Percentiles rank a stretch among this genome's conserved stretches.
phyloP scores from a whole-genome alignment of 1,284 basidiomycete genomes.

The Papiliotrema fonsecae region DNA sequence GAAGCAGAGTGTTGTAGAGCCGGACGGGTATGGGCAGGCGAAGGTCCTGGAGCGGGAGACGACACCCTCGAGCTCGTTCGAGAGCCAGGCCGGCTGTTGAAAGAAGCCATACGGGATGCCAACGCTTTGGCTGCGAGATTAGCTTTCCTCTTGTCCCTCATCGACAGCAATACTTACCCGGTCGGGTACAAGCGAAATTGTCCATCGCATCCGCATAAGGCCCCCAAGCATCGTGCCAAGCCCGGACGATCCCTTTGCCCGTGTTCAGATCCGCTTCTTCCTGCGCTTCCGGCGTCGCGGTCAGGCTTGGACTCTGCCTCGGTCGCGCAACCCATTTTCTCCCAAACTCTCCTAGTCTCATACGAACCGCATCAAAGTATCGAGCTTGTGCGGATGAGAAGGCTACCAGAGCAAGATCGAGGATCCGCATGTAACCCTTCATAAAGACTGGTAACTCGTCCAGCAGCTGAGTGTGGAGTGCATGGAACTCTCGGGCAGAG shows the following conservation, averaged over 20 bases:
- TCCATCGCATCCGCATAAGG: conserved; percentile 34
- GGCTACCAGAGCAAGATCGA: conserved; percentile 36
- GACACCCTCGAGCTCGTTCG: conserved; percentile 10
- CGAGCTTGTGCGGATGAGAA: conserved; percentile 38
- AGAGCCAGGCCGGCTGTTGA: conserved; percentile 14
- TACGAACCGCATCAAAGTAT: conserved; percentile 26
- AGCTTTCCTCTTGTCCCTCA: neutral
- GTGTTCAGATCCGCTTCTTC: conserved; percentile 4
- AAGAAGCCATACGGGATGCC: conserved; percentile 9
- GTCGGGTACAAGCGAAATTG: conserved; percentile 27
- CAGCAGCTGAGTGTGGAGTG: conserved; percentile 46
- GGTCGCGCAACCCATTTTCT: conserved; percentile 17
- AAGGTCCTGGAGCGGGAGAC: neutral
- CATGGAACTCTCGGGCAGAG: conserved; percentile 44
- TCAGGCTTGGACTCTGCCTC: neutral
- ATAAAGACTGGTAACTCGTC: conserved; percentile 46
- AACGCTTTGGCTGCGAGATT: conserved; percentile 1
- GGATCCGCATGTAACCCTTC: conserved; percentile 40
- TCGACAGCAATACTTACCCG: conserved; percentile 17
- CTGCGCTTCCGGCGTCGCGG: neutral
- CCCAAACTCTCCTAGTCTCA: conserved; percentile 20
- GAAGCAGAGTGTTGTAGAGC: conserved; percentile 1
- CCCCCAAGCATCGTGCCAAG: conserved; percentile 29
- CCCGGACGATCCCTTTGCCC: conserved; percentile 22
- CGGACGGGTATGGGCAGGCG: neutral